Evolutionary conservation across 2,329 filamentous ascomycete species (phyloP), one percentile per base, ranked within the genome.

Genomic region (Exophiala bonariae): DNA sequence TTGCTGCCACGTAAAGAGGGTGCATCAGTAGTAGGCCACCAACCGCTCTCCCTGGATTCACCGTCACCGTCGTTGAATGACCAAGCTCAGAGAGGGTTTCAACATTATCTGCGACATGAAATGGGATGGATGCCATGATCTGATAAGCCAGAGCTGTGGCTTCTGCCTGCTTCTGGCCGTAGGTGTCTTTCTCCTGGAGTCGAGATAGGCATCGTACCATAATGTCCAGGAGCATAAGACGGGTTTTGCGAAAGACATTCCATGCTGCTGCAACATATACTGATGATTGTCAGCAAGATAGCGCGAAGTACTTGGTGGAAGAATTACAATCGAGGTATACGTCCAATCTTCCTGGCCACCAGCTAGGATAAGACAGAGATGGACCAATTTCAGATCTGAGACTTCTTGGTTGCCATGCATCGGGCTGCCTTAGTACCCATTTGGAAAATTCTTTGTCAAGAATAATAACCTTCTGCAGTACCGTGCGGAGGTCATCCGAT

Each of bases 21-120:
- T 63, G 55, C 52, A 64, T 56, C 2, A 63, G 56, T 13, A 63
- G 47, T 28, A 64, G 23, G 8, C 58, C 61, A 17, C 58, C 60
- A 7, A 61, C 46, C 4, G 47, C 32, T 39, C 37, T 57, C 3
- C 59, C 59, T 14, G 52, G 39, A 7, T 47, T 9, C 3, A 35
- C 23, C 4, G 19, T 18, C 37, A 20, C 22, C 14, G 19, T 13
- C 8, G 19, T 20, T 3, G n/a, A 16, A 13, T 20, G 22, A 13
- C 16, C 9, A 13, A 16, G 13, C 6, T 30, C 19, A 9, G 31
- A 16, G 13, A 14, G 13, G 10, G 14, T 18, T 3, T 13, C n/a
- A 13, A 31, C 19, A 20, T 33, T 30, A 13, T 56, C 13, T 10
- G 40, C 28, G 10, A 52, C 30, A 26, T 49, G 52, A 30, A 41